Base-by-base conservation (phyloP, 176 grass and related monocot genomes). In the Triticum timopheevii region DNA sequence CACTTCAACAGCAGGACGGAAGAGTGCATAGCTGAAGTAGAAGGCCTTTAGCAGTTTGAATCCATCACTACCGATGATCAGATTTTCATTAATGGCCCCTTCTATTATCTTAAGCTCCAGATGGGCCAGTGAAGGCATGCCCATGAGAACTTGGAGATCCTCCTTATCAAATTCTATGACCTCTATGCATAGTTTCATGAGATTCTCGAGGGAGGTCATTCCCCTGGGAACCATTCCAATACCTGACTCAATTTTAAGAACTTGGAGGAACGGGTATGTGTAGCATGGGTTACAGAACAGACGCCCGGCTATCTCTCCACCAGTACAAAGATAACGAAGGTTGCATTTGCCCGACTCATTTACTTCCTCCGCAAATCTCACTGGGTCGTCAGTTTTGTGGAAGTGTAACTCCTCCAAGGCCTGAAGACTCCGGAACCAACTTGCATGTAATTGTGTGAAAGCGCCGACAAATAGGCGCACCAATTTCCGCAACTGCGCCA, bases 181-280 rank as follows among this genome's bases (percentile, higher is more conserved):
- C 2, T 0, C 0, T 10, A 61, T 61, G 20, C 1, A 0, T 1
- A 61, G 58, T 3, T 10, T 61, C 20, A 61, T 0, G 8, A 61
- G 7, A n/a, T 61, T 61, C 2, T n/a, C 0, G 7, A 61, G 58
- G 20, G 20, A n/a, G 58, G 20, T 20, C 58, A 61, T 61, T 9
- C 19, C 20, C 17, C 7, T 58, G 15, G 54, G 19, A 58, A 58
- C 54, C 19, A 6, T 58, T 58, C 17, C 1, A 22, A 58, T 20
- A 20, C 0, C 1, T 58, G 52, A 0, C 52, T 2, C 0, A 7
- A 58, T 58, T 59, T 3, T 8, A 59, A 59, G 56, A 59, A 8
- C 19, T 8, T 22, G 19, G 19, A 59, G 54, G 54, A 0, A 22
- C 2, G 19, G 17, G 19, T 22, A 59, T 1, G 54, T 22, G 19